Evolutionary conservation across 768 basidiomycete genomes (phyloP).

Genomic region (Xerocomus spinulosus): DNA sequence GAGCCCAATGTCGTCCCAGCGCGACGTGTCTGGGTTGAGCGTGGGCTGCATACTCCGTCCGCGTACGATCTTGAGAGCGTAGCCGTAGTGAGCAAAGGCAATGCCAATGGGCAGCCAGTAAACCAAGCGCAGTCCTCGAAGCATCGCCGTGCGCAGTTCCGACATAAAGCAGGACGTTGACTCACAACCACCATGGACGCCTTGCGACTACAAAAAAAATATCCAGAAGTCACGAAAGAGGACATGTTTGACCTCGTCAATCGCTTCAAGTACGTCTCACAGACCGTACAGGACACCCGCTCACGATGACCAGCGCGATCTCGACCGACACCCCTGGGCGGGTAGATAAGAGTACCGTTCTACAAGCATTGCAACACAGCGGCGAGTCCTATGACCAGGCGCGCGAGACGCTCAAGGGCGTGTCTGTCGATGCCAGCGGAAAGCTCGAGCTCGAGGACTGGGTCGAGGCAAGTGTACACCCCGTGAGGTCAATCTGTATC

Average conservation of each 20-base stretch:
- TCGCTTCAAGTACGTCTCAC: slow-evolving; percentile 82
- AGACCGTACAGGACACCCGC: neutral
- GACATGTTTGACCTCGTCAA: slow-evolving; percentile 94
- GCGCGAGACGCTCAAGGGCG: slow-evolving; percentile 86
- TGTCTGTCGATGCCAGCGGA: slow-evolving; percentile 91
- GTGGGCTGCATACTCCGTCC: slow-evolving; percentile 78
- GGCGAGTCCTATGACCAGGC: slow-evolving; percentile 91
- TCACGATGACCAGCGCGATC: slow-evolving; percentile 48
- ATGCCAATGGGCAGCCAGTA: slow-evolving; percentile 58
- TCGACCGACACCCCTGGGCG: slow-evolving; percentile 77
- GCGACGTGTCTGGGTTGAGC: slow-evolving; percentile 66
- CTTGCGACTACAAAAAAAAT: slow-evolving; percentile 85
- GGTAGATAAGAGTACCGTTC: slow-evolving; percentile 74
- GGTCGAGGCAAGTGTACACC: slow-evolving; percentile 72
- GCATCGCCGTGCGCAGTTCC: neutral
- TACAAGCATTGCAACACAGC: slow-evolving; percentile 70
- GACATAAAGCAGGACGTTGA: too few species aligned
- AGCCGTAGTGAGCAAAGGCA: slow-evolving; percentile 47
- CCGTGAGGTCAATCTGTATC: slow-evolving; percentile 6
- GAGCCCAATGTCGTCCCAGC: slow-evolving; percentile 55
- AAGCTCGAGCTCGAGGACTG: slow-evolving; percentile 97
- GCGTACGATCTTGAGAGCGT: slow-evolving; percentile 48
- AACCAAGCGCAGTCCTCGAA: slow-evolving; percentile 27
- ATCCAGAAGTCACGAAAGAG: slow-evolving; percentile 85
- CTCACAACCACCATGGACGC: slow-evolving; percentile 58